These are phyloP conservation scores for Cornus suecica DNA, from an alignment of 148 eudicot species.

Conservation along the genomic window DNA sequence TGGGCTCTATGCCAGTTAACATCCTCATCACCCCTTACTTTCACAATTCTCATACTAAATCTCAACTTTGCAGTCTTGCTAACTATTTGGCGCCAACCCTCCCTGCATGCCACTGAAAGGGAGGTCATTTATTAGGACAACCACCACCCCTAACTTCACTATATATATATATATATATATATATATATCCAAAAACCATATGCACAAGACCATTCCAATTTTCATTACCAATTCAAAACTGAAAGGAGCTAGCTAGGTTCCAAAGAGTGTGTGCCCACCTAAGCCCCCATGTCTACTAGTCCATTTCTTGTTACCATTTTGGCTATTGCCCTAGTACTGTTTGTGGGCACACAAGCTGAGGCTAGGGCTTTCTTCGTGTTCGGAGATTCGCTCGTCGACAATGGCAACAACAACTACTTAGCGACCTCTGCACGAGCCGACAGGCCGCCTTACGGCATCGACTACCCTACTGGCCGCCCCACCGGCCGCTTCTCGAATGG, in stretches of 20 bases:
- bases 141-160: neutral
- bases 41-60: neutral
- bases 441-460: slow-evolving; percentile 69
- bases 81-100: neutral
- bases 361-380: slow-evolving; percentile 75
- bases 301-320: neutral
- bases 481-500: slow-evolving; percentile 86
- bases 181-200: neutral
- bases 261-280: too few species aligned
- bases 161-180: too few species aligned
- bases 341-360: slow-evolving; percentile 16
- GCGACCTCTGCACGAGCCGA: slow-evolving; percentile 69
- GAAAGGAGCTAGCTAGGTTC: neutral
- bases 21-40: neutral
- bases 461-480: slow-evolving; percentile 55
- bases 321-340: neutral
- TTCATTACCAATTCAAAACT: neutral
- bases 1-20: neutral
- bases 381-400: slow-evolving; percentile 78
- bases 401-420: slow-evolving; percentile 76
- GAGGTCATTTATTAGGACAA: slow-evolving; percentile 1
- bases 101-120: neutral
- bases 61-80: neutral
- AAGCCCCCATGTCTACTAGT: slow-evolving; percentile 3
- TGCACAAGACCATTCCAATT: neutral